Base-by-base conservation (phyloP, 805 yeast genomes). In the Kluyveromyces starmeri region DNA sequence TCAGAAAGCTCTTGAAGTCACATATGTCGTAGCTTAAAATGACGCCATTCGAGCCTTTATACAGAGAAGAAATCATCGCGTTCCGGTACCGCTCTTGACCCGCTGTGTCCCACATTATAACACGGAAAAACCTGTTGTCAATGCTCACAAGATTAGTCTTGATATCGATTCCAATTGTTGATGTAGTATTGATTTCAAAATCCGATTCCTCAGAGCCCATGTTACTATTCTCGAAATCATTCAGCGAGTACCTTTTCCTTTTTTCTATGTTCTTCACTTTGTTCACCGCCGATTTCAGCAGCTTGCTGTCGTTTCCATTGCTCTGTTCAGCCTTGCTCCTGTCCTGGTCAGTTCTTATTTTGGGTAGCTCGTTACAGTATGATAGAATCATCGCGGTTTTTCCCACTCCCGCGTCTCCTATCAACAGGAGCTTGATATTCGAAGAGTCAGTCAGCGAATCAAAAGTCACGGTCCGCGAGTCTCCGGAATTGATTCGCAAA, bases 71-170 rank as follows among this genome's bases (percentile, higher is more conserved):
- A 25, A 65, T 62, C 48, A 57, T 50, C 5, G 67, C 65, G 29
- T 68, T 66, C 40, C 68, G 53, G 39, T 64, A 68, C 33, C 71
- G 51, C 43, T 68, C 72, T 48, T 68, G 72, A 3, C 73, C 73
- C 3, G 73, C 73, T 10, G 73, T 67, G 42, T 67, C 73, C 72
- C 73, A 68, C 35, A 68, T 45, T 7, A 62, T 62, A 10, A 67
- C 59, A 42, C 67, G 67, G 51, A 65, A 67, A 29, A 53, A 53
- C 28, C 64, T 49, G 16, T 65, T 62, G 43, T 66, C 71, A 11
- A 68, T 62, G 41, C 63, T 65, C 9, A 67, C 61, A 10, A 61
- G 41, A 32, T 65, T 61, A 7, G 65, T 63, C 46, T 67, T 67
- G 29, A 68, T 53, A 42, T 68, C 73, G 5, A 68, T 64, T 10